These are phyloP conservation scores for Rickenella mellea DNA, from an alignment of 768 basidiomycete species.

Conservation along the genomic window DNA sequence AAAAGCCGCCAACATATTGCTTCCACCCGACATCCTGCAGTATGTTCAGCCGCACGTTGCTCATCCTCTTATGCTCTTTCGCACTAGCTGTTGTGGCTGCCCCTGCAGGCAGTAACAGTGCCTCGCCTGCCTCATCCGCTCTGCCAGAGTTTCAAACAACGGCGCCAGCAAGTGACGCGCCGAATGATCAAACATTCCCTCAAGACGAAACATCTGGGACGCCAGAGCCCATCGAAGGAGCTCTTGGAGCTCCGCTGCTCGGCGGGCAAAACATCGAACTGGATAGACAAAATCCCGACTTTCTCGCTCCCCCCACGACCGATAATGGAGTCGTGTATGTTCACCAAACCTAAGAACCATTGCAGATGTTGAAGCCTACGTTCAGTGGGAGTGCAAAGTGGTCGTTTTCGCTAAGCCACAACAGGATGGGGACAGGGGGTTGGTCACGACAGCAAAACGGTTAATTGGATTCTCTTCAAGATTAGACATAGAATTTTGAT, in stretches of 20 bases:
- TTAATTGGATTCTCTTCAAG: constrained; percentile 14
- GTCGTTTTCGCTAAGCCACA: constrained; percentile 58
- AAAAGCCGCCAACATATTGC: too few species aligned
- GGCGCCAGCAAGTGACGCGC: constrained; percentile 12
- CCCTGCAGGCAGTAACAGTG: too few species aligned
- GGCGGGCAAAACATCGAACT: constrained; percentile 50
- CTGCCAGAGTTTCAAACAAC: too few species aligned
- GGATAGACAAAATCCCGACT: constrained; percentile 47
- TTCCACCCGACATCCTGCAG: too few species aligned
- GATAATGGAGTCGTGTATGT: constrained; percentile 43
- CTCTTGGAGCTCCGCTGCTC: constrained; percentile 36
- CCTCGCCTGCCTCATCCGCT: too few species aligned
- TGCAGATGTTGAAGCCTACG: neutral
- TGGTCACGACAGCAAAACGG: constrained; percentile 59
- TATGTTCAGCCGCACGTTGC: too few species aligned
- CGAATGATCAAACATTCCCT: constrained; percentile 12
- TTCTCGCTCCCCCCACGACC: constrained; percentile 52
- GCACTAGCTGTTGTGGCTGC: too few species aligned
- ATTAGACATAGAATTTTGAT: constrained; percentile 13
- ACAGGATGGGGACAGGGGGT: constrained; percentile 49
- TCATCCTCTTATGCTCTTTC: too few species aligned
- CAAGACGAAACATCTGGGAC: constrained; percentile 8
- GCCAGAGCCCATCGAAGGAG: constrained; percentile 18
- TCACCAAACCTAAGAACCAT: neutral
- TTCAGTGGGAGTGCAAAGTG: constrained; percentile 44